Conservation (phyloP, 2,329 filamentous ascomycete species). For the Fulvia fulva region DNA sequence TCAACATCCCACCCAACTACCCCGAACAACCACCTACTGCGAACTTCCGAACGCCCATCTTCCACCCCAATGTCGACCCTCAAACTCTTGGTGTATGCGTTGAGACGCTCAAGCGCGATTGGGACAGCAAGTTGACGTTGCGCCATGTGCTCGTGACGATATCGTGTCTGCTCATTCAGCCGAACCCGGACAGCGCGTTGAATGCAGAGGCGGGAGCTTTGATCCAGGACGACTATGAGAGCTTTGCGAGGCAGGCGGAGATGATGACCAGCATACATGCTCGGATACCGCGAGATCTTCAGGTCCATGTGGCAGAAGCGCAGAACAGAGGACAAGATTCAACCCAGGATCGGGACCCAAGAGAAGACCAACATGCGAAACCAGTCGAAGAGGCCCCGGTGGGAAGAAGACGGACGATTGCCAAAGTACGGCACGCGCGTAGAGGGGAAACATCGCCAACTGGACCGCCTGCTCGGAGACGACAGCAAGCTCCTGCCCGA, state of each 20-base stretch:
- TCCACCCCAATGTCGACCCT: constrained; percentile 63
- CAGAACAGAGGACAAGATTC: constrained; percentile 46
- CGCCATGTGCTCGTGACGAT: constrained; percentile 59
- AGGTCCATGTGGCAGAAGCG: constrained; percentile 48
- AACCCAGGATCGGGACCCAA: constrained; percentile 14
- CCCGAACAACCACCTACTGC: constrained; percentile 53
- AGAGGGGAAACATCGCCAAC: constrained; percentile 25
- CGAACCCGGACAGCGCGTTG: constrained; percentile 61
- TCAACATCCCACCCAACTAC: constrained; percentile 58
- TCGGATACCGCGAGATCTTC: constrained; percentile 46
- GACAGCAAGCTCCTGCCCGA: constrained; percentile 10
- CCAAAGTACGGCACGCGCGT: constrained; percentile 23
- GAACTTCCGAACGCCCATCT: constrained; percentile 58
- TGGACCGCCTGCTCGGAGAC: constrained; percentile 16
- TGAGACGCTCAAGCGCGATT: constrained; percentile 62
- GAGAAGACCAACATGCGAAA: constrained; percentile 15
- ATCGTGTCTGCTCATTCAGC: constrained; percentile 59
- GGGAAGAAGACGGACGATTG: constrained; percentile 26
- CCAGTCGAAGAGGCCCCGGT: constrained; percentile 19
- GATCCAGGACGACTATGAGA: constrained; percentile 56
- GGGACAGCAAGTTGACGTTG: constrained; percentile 55
- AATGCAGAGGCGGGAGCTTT: constrained; percentile 59
- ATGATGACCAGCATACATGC: constrained; percentile 62
- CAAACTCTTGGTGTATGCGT: constrained; percentile 60
- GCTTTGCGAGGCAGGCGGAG: constrained; percentile 54